These are phyloP conservation scores for Stephania cephalantha DNA, from an alignment of 164 flowering plant genomes.

Conservation along the genomic window DNA sequence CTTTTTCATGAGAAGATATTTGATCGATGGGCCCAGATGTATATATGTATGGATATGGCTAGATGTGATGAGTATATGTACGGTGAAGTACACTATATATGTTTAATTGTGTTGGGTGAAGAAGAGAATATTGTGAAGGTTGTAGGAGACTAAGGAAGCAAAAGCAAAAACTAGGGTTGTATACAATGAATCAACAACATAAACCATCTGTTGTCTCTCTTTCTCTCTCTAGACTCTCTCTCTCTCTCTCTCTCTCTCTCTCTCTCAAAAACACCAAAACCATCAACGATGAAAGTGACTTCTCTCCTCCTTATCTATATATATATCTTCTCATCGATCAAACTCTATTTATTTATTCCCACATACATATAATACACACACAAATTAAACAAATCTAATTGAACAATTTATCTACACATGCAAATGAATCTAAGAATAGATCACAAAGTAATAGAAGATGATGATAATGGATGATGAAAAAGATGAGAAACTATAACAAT, in stretches of 20 bases:
- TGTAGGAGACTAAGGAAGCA: conserved; percentile 45
- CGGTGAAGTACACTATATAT: too few species aligned
- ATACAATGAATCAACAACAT: conserved; percentile 26
- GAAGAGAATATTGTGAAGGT: not conserved
- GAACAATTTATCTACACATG: not conserved
- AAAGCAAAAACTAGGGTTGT: conserved; percentile 3
- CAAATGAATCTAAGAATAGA: not conserved
- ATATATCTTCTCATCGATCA: not conserved
- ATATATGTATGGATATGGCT: not conserved
- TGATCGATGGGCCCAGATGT: conserved; percentile 3
- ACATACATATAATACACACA: not conserved
- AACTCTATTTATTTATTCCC: not conserved
- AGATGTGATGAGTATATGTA: not conserved
- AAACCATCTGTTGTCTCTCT: conserved; percentile 32
- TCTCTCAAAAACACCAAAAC: not conserved
- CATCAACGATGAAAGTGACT: conserved; percentile 25
- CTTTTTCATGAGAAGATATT: not conserved
- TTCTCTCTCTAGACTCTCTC: not conserved
- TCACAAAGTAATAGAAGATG: not conserved
- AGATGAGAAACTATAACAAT: not conserved
- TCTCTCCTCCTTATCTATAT: conserved; percentile 11
- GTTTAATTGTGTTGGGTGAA: not conserved
- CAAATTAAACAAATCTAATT: not conserved
- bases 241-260: not conserved
- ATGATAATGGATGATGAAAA: not conserved